phyloP scores from a whole-genome alignment of 2,329 filamentous ascomycete genomes.

The Colletotrichum spaethianum region DNA sequence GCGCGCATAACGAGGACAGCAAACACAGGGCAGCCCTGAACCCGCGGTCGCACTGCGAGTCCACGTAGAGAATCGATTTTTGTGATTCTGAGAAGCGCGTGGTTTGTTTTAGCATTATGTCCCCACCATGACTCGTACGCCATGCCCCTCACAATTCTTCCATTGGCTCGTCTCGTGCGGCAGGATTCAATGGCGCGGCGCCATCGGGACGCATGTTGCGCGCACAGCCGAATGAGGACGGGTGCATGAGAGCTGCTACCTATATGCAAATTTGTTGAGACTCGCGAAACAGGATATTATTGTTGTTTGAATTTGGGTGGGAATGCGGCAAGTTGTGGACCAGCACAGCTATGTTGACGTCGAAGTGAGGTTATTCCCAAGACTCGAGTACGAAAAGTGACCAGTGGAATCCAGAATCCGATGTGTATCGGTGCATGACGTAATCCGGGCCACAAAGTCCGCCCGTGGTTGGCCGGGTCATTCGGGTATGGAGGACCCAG shows the following conservation, averaged over 20 bases:
- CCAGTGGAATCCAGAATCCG: not conserved
- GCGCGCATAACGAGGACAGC: not conserved
- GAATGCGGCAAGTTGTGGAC: not conserved
- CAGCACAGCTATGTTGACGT: not conserved
- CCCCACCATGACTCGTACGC: conserved; percentile 27
- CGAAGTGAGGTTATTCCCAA: conserved; percentile 17
- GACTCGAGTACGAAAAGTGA: not conserved
- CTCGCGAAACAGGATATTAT: not conserved
- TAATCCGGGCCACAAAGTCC: not conserved
- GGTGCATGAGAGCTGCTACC: not conserved
- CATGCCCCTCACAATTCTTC: not conserved
- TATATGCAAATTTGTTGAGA: not conserved
- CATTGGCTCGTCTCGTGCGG: conserved; percentile 20
- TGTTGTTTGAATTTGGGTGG: not conserved
- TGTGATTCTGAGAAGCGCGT: not conserved
- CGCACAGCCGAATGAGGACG: not conserved
- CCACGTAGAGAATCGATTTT: not conserved
- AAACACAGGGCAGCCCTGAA: not conserved
- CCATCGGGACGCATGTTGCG: not conserved
- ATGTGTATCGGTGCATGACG: conserved; percentile 26
- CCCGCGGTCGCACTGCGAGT: not conserved
- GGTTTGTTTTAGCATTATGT: not conserved
- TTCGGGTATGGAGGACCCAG: conserved; percentile 11
- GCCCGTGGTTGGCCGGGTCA: conserved; percentile 2
- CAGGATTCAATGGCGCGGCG: conserved; percentile 26